Conservation (phyloP, 202 grass and related monocot genomes). For the Zoysia matrella region DNA sequence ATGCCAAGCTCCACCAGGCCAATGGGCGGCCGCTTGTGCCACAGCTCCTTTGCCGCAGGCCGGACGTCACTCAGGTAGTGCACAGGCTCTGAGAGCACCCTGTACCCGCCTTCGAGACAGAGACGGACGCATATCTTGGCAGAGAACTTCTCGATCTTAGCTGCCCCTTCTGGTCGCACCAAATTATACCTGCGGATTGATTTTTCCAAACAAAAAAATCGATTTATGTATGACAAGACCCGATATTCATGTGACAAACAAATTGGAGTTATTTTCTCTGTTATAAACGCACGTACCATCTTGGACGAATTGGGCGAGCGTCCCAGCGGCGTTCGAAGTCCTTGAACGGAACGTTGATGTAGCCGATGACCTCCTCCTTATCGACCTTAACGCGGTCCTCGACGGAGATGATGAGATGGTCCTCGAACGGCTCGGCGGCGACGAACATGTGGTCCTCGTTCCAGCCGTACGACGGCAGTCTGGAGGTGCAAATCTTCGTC, state of each 20-base stretch:
- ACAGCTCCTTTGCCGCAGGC: slow-evolving; percentile 61
- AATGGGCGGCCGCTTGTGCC: slow-evolving; percentile 47
- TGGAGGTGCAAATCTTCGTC: slow-evolving; percentile 52
- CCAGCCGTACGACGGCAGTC: slow-evolving; percentile 68
- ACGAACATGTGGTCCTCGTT: slow-evolving; percentile 86
- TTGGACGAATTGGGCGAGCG: slow-evolving; percentile 50
- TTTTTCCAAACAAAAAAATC: too few relatives aligned
- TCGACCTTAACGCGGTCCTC: slow-evolving; percentile 63
- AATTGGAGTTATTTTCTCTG: too few relatives aligned
- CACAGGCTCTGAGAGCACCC: slow-evolving; percentile 65
- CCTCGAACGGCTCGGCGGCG: slow-evolving; percentile 82
- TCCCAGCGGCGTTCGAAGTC: slow-evolving; percentile 58
- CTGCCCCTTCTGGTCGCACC: slow-evolving; percentile 48
- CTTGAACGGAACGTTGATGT: slow-evolving; percentile 51
- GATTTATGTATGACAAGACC: too few relatives aligned
- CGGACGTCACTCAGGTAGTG: slow-evolving; percentile 87
- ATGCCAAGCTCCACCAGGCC: slow-evolving; percentile 86
- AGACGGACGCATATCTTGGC: slow-evolving; percentile 69
- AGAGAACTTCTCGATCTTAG: slow-evolving; percentile 67
- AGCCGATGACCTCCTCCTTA: slow-evolving; percentile 69
- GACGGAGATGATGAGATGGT: slow-evolving; percentile 62
- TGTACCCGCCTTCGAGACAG: slow-evolving; percentile 83
- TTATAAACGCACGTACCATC: slow-evolving; percentile 8
- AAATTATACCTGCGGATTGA: slow-evolving; percentile 36
- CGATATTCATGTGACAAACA: too few relatives aligned